Evolutionary conservation across 2,329 filamentous ascomycete species (phyloP), one percentile per base, ranked within the genome.

Genomic region (Diaporthe humulicola): DNA sequence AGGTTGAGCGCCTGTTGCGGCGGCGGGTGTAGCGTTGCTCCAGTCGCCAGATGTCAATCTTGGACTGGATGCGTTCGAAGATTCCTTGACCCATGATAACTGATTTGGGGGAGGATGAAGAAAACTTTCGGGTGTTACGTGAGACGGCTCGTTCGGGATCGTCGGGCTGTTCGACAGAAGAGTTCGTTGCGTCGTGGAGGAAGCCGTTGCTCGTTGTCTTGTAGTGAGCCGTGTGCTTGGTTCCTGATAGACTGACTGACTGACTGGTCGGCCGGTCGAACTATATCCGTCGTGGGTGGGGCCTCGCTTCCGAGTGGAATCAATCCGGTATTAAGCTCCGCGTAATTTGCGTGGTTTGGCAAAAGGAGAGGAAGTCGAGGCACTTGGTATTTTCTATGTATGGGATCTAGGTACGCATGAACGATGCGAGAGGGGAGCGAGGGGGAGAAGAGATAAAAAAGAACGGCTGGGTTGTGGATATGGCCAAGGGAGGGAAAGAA

Each of bases 1-100:
- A 98, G 76, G 94, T 97, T 72, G 93, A 96, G 83, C 96, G 95
- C 79, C 96, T 94, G 80, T 92, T 86, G 81, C 96, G 95, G 83
- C 95, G 93, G 81, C 94, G 94, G 70, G 96, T 97, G 88, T 98
- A 98, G 80, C 95, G 93, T 87, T 98, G 93, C 87, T 98, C 96
- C 79, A 98, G 93, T 67, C 95, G 94, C 89, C 98, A 97, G 81
- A 98, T 91, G 88, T 98, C 95, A 80, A 97, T 88, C 88, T 94
- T 91, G 75, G 90, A 88, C 79, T 92, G 88, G 82, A 92, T 89
- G 82, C 89, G 88, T 76, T 90, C 88, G 79, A 93, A 81, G 80
- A 92, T 81, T 79, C 86, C 87, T 80, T 87, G 85, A 69, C 86
- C 87, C 87, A 89, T 89, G 78, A 70, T 42, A 45, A 36, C 12